phyloP scores from a whole-genome alignment of 768 basidiomycete genomes.

The Cubamyces lactineus region DNA sequence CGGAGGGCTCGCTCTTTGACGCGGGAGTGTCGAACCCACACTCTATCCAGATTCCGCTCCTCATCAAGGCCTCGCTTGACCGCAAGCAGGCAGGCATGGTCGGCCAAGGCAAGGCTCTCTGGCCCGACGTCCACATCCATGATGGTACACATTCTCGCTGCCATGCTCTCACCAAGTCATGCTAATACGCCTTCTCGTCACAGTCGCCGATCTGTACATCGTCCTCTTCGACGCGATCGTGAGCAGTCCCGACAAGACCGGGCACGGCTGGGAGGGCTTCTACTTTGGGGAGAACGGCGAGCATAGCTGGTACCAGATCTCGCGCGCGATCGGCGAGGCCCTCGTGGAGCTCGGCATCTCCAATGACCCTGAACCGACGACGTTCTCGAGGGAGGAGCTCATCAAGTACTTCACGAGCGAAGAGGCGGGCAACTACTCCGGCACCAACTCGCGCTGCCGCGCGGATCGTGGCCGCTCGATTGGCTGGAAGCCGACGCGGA shows the following conservation, averaged over 20 bases:
- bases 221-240: slow-evolving; percentile 45
- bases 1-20: slow-evolving; percentile 50
- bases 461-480: slow-evolving; percentile 32
- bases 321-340: slow-evolving; percentile 41
- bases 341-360: slow-evolving; percentile 37
- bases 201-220: slow-evolving; percentile 50
- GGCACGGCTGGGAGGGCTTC: slow-evolving; percentile 41
- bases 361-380: slow-evolving; percentile 44
- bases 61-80: slow-evolving; percentile 48
- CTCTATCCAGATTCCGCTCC: slow-evolving; percentile 54
- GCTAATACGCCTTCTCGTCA: background rate
- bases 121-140: slow-evolving; percentile 60
- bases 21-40: slow-evolving; percentile 54
- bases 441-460: slow-evolving; percentile 33
- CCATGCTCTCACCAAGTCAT: background rate
- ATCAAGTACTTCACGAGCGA: slow-evolving; percentile 31
- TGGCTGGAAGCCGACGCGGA: slow-evolving; percentile 57
- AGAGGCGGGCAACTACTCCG: slow-evolving; percentile 29
- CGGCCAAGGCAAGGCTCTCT: slow-evolving; percentile 60
- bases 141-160: slow-evolving; percentile 44
- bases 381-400: slow-evolving; percentile 52
- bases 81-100: slow-evolving; percentile 57
- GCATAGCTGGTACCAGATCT: slow-evolving; percentile 38
- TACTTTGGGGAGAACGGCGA: slow-evolving; percentile 41
- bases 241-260: slow-evolving; percentile 29